phyloP scores from a whole-genome alignment of 345 rosid species.

The Rhizophora apiculata region DNA sequence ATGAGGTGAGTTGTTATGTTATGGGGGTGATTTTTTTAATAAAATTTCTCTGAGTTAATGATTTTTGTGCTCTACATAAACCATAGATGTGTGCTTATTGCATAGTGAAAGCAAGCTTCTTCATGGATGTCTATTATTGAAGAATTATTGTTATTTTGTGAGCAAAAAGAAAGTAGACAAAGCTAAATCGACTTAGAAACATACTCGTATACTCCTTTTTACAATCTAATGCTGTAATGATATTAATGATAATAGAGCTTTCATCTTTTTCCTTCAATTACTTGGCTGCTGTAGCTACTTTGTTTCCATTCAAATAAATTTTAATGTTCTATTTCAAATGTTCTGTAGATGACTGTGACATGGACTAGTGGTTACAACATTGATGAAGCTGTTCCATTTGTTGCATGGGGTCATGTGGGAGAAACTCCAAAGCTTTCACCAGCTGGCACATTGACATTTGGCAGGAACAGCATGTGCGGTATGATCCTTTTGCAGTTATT shows the following conservation, averaged over 20 bases:
- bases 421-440: constrained; percentile 42
- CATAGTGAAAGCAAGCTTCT: background rate
- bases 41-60: too few relatives aligned
- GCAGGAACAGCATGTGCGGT: constrained; percentile 87
- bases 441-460: constrained; percentile 80
- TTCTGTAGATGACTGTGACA: constrained; percentile 76
- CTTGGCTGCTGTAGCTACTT: background rate
- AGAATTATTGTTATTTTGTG: background rate
- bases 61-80: background rate
- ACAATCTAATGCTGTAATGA: too few relatives aligned
- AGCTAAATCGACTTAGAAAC: background rate
- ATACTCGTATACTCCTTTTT: background rate
- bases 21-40: background rate
- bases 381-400: constrained; percentile 70
- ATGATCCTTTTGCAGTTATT: constrained; percentile 20
- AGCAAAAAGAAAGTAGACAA: constrained; percentile 7
- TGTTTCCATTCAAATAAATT: background rate
- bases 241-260: background rate
- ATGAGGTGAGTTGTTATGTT: constrained; percentile 57
- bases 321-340: constrained; percentile 8
- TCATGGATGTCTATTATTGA: too few relatives aligned
- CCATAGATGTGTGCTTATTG: background rate
- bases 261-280: background rate
- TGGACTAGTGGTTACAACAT: constrained; percentile 96
- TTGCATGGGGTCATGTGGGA: constrained; percentile 67